These are phyloP conservation scores for Barbatosphaeria neglecta DNA, from an alignment of 495 filamentous ascomycete genomes.

Conservation along the genomic window DNA sequence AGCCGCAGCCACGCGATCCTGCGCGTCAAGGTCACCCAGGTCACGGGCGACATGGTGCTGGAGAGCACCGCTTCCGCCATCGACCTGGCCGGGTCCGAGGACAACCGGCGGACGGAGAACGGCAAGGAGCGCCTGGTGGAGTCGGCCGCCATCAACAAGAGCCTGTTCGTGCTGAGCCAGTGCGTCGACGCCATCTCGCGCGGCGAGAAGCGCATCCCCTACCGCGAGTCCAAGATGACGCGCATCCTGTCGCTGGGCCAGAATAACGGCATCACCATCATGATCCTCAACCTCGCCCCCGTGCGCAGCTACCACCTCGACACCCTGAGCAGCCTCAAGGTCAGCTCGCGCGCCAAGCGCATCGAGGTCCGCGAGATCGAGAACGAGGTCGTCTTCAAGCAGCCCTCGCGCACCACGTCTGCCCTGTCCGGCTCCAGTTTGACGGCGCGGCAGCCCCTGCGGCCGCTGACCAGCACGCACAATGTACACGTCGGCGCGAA, in stretches of 20 bases:
- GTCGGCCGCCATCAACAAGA: constrained; percentile 98
- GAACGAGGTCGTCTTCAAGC: constrained; percentile 79
- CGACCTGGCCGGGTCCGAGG: constrained; percentile 92
- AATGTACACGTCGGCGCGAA: constrained; percentile 38
- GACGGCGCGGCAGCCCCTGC: constrained; percentile 59
- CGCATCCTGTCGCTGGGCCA: constrained; percentile 85
- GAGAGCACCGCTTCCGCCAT: constrained; percentile 86
- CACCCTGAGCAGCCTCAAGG: constrained; percentile 85
- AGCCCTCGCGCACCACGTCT: constrained; percentile 45
- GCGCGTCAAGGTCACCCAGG: constrained; percentile 75
- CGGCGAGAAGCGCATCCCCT: constrained; percentile 68
- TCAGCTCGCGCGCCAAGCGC: constrained; percentile 90
- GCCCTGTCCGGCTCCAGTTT: constrained; percentile 31
- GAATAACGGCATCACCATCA: constrained; percentile 89
- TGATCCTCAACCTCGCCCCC: constrained; percentile 92
- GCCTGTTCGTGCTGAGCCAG: constrained; percentile 84
- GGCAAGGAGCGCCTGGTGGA: constrained; percentile 86
- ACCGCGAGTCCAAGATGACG: constrained; percentile 95
- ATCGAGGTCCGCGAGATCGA: constrained; percentile 93
- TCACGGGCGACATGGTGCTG: constrained; percentile 54
- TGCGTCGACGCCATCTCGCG: constrained; percentile 86
- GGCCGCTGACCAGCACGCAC: constrained; percentile 57
- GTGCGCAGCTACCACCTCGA: constrained; percentile 83
- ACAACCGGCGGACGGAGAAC: constrained; percentile 90
- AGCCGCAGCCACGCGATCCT: constrained; percentile 89